Conservation (phyloP, 2,329 filamentous ascomycete genomes). For the Penicillium corylophilum region DNA sequence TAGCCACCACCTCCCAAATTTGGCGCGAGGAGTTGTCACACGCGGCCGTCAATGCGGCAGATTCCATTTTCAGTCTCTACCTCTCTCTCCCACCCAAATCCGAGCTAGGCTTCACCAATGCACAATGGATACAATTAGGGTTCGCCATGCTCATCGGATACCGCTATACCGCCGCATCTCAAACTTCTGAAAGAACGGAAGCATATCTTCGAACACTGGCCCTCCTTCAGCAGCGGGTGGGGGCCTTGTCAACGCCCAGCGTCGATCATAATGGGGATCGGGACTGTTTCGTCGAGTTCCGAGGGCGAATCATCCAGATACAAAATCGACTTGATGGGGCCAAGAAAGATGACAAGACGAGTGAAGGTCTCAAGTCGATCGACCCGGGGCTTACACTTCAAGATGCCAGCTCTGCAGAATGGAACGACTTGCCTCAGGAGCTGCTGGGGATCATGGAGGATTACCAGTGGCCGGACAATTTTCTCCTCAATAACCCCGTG, state of each 20-base stretch:
- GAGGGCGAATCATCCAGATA: slow-evolving; percentile 5
- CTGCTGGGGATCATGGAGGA: too few relatives aligned
- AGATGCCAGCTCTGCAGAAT: too few relatives aligned
- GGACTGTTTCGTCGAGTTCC: slow-evolving; percentile 12
- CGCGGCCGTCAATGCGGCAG: slow-evolving; percentile 24
- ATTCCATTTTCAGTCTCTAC: slow-evolving; percentile 30
- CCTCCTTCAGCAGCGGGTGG: slow-evolving; percentile 7
- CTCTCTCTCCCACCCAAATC: slow-evolving; percentile 35
- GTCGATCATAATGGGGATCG: slow-evolving; percentile 10
- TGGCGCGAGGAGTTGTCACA: slow-evolving; percentile 6
- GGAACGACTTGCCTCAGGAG: too few relatives aligned
- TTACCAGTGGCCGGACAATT: too few relatives aligned
- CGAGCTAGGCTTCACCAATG: slow-evolving; percentile 39
- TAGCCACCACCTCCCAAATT: neutral
- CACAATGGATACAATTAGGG: slow-evolving; percentile 43
- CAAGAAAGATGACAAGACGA: neutral
- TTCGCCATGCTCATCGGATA: slow-evolving; percentile 29
- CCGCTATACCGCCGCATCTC: slow-evolving; percentile 6
- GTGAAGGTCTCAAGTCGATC: neutral
- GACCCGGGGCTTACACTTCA: too few relatives aligned
- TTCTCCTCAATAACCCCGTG: too few relatives aligned
- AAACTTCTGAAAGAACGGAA: neutral
- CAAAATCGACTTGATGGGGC: neutral
- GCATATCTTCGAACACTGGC: slow-evolving; percentile 2
- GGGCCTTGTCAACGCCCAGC: slow-evolving; percentile 8